Evolutionary conservation across 2,329 filamentous ascomycete genomes (phyloP), one percentile per base, ranked within the genome.

Genomic region (Dactylella cylindrospora): DNA sequence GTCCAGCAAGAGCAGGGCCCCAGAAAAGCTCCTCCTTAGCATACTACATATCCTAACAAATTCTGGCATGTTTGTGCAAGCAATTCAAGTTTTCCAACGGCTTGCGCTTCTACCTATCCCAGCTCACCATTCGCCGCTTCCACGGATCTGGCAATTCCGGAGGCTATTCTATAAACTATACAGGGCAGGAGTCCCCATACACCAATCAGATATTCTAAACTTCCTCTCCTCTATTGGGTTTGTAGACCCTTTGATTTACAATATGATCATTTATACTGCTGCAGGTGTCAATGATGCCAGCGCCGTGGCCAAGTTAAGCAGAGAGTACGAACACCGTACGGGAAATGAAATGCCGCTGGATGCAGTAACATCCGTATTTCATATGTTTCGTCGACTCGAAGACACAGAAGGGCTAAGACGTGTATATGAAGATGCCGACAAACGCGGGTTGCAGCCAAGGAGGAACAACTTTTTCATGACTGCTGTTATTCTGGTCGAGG

Each of bases 241-340:
- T 9, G 33, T 64, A 15, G 59, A 64, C n/a, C 59, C 44, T 5
- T n/a, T 55, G n/a, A 46, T 64, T 15, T 57, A 64, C 39, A 57
- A 64, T 8, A 23, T 47, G 6, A 9, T 64, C 15, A 20, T 64
- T 12, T 64, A 57, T 22, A 26, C 51, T 3, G 59, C 59, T 3
- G 45, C 51, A 8, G 31, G 31, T 3, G 51, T 36, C 2, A 46
- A 52, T 15, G 59, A 64, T 10, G 17, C 25, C 20, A 45, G 36
- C 28, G 35, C 31, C 23, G 51, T 29, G 3, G 2, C 13, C 10
- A 41, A 15, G 22, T 33, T 64, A 9, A 35, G 31, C 3, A 40
- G 17, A 19, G 51, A 64, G 26, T 46, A 46, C 13, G 33, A 46
- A 36, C 20, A n/a, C 3, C 19, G 36, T 20, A 64, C 51, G 25